These are phyloP conservation scores for Abrus pulchellus DNA, from an alignment of 306 rosid species.

Conservation along the genomic window DNA sequence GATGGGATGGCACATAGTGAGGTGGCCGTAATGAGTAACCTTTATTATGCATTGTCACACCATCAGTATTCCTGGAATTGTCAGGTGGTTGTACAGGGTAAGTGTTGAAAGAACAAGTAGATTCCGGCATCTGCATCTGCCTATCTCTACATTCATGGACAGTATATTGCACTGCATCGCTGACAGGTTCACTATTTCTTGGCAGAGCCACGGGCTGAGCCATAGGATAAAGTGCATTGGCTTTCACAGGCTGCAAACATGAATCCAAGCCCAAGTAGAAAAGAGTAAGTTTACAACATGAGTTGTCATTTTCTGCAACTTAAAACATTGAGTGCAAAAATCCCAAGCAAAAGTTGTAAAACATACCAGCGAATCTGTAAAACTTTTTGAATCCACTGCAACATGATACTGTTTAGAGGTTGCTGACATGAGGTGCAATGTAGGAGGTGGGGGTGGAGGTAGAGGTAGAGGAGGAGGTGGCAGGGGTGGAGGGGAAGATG, in stretches of 20 bases:
- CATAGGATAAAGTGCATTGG: slow-evolving; percentile 55
- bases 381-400: slow-evolving; percentile 61
- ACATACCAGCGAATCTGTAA: slow-evolving; percentile 69
- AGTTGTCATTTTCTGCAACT: slow-evolving; percentile 40
- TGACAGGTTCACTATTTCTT: slow-evolving; percentile 62
- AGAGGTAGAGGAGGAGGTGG: slow-evolving; percentile 57
- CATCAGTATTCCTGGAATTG: slow-evolving; percentile 59
- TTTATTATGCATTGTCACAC: slow-evolving; percentile 60
- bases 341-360: slow-evolving; percentile 26
- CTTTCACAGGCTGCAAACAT: slow-evolving; percentile 66
- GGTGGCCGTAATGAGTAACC: slow-evolving; percentile 80
- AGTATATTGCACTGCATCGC: slow-evolving; percentile 62
- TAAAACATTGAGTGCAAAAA: slow-evolving; percentile 16
- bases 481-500: slow-evolving; percentile 74
- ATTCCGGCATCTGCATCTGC: slow-evolving; percentile 66
- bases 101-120: slow-evolving; percentile 62
- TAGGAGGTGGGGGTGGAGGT: slow-evolving; percentile 49
- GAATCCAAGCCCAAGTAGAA: slow-evolving; percentile 40
- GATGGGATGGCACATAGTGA: slow-evolving; percentile 75
- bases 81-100: slow-evolving; percentile 59
- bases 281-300: slow-evolving; percentile 8
- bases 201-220: slow-evolving; percentile 63
- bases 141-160: slow-evolving; percentile 70
- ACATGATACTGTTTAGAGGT: slow-evolving; percentile 56
- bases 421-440: slow-evolving; percentile 44